These are phyloP conservation scores for Aureobasidium sp. DNA, from an alignment of 2,329 filamentous ascomycete genomes.

Conservation along the genomic window DNA sequence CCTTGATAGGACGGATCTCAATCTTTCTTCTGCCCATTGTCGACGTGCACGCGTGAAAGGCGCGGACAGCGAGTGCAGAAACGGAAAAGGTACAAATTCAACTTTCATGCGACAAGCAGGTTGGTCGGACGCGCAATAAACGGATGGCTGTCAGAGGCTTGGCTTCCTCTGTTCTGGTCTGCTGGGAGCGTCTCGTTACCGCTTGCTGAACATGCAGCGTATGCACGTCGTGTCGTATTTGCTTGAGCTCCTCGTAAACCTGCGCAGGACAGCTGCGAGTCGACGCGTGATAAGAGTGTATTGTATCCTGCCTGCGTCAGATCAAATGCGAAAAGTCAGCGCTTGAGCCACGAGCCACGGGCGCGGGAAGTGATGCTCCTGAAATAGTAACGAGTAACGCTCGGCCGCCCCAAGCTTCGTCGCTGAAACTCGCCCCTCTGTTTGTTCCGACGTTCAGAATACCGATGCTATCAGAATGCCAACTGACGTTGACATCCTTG, in stretches of 20 bases:
- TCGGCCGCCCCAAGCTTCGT: background rate
- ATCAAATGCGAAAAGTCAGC: conserved; percentile 10
- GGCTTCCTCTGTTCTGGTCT: background rate
- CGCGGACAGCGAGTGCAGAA: background rate
- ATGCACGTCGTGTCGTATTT: background rate
- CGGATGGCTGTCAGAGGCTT: background rate
- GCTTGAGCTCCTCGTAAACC: background rate
- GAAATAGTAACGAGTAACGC: background rate
- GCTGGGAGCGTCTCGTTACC: background rate
- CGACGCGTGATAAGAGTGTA: conserved; percentile 5
- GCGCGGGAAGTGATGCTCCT: background rate
- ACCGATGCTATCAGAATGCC: too few species aligned
- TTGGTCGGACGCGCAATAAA: background rate
- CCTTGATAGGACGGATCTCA: conserved; percentile 99
- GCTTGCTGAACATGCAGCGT: conserved; percentile 9
- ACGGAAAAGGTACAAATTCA: background rate
- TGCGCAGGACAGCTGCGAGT: background rate
- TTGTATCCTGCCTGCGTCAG: conserved; percentile 8
- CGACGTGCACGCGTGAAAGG: background rate
- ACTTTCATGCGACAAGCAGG: background rate
- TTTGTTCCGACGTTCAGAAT: too few species aligned
- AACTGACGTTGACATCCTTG: too few species aligned
- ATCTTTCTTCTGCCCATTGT: conserved; percentile 97
- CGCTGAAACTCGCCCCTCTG: too few species aligned
- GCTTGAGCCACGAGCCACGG: background rate